phyloP scores from a whole-genome alignment of 805 yeast species.

The Ogataea glucozyma region DNA sequence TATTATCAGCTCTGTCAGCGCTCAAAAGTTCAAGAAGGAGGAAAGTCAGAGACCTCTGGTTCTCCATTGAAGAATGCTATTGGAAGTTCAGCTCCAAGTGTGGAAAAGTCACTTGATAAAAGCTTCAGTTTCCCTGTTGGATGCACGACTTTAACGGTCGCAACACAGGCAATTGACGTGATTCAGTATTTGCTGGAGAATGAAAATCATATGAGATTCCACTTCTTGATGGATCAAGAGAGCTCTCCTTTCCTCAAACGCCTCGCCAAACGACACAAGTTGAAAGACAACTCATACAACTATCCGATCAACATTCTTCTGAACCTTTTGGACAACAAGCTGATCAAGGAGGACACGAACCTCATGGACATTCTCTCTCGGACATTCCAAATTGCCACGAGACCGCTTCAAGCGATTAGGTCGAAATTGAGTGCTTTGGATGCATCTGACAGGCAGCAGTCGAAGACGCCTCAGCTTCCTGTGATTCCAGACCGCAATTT shows the following conservation, averaged over 20 bases:
- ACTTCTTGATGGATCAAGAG: constrained; percentile 79
- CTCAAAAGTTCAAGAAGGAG: constrained; percentile 34
- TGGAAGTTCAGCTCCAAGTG: constrained; percentile 1
- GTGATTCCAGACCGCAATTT: constrained; percentile 62
- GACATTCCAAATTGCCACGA: constrained; percentile 73
- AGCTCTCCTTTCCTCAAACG: constrained; percentile 43
- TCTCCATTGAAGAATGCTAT: constrained; percentile 11
- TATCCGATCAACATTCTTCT: constrained; percentile 76
- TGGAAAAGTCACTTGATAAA: constrained; percentile 14
- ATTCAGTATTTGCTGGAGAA: constrained; percentile 68
- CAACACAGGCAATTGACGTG: constrained; percentile 75
- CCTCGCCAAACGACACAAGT: constrained; percentile 36
- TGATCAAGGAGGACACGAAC: constrained; percentile 71
- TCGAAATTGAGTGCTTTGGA: constrained; percentile 40
- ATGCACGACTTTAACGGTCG: constrained; percentile 68
- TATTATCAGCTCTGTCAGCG: constrained; percentile 57
- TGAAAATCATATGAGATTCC: constrained; percentile 67
- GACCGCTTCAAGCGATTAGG: constrained; percentile 59
- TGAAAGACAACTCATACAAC: constrained; percentile 46
- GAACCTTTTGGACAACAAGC: constrained; percentile 56
- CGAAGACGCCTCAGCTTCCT: constrained; percentile 48
- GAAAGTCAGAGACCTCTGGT: background rate
- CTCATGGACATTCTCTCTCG: constrained; percentile 76
- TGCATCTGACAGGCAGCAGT: constrained; percentile 24
- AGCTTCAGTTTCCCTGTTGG: constrained; percentile 50